Base-by-base conservation (phyloP, 2,329 filamentous ascomycete species). In the Pseudonectria buxi region DNA sequence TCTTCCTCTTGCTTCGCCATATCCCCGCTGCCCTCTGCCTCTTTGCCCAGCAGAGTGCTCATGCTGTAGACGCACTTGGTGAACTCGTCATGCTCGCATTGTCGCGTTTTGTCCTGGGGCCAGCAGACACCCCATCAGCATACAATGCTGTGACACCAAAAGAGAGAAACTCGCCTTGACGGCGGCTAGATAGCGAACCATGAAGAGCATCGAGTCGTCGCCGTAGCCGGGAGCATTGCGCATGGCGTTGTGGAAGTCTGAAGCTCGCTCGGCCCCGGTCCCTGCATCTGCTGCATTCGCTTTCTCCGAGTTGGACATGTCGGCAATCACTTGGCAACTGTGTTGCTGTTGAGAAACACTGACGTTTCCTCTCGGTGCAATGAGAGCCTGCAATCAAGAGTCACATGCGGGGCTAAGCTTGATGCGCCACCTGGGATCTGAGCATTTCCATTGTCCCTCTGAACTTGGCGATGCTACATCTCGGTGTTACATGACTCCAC, bases 191-290 rank as follows among this genome's bases (percentile, higher is more conserved):
- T 56, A 57, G 24, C 55, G 51, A 11, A 53, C 34, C 6, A 56
- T 40, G 26, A 53, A 56, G 32, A 58, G 43, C 42, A 58, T 46
- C 15, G 50, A 51, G 37, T 58, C 54, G 33, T 57, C 49, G 9
- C 50, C 51, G 26, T 57, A 58, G 13, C 48, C 53, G 2, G 54
- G 48, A 2, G 56, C 30, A 14, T 32, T 38, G 9, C 55, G 45
- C 48, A 56, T 48, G 26, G 50, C 47, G 7, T 51, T 40, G 37
- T 43, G 44, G 15, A 58, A 35, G 6, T 56, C 55, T 7, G 43
- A 29, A 1, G 55, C 55, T 14, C 54, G 51, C 32, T 49, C 47
- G 5, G 39, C 40, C 6, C 51, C 54, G 7, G 26, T 39, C 11
- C 39, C 32, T 3, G 40, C 31, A 5, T 35, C 38, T 15, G 26